phyloP scores from a whole-genome alignment of 139 green algal genomes.

The Tetradesmus obliquus region DNA sequence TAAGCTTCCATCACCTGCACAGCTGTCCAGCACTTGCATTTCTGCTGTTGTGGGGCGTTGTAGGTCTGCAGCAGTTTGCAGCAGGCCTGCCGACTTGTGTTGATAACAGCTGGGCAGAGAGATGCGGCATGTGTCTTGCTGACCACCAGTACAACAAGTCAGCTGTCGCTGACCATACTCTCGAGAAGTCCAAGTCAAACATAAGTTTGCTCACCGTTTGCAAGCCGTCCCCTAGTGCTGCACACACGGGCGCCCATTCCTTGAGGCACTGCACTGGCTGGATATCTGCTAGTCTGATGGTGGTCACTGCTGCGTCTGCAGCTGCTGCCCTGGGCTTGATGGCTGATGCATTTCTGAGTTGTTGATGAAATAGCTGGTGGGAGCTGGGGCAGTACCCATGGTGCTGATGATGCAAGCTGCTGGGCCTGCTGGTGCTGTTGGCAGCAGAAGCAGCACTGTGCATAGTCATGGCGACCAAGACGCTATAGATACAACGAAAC shows the following conservation, averaged over 20 bases:
- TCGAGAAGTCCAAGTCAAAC: too few relatives aligned
- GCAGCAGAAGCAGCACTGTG: background rate
- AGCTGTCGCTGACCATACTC: too few relatives aligned
- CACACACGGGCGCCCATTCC: constrained; percentile 42
- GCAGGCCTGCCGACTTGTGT: background rate
- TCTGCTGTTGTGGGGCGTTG: too few relatives aligned
- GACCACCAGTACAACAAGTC: too few relatives aligned
- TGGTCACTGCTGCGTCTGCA: constrained; percentile 10
- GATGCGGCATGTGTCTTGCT: too few relatives aligned
- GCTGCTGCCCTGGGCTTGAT: background rate
- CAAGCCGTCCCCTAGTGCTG: constrained; percentile 40
- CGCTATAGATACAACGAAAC: too few relatives aligned
- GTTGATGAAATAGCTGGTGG: background rate
- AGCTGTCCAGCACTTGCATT: too few relatives aligned
- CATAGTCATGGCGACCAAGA: background rate
- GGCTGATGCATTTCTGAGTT: background rate
- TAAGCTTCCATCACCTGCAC: background rate
- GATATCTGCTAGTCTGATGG: constrained; percentile 26
- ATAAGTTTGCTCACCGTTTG: constrained; percentile 34
- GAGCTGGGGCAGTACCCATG: background rate
- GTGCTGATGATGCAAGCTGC: background rate
- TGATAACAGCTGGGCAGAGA: too few relatives aligned
- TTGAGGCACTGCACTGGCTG: constrained; percentile 45
- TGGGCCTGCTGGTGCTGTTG: background rate
- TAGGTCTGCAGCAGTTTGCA: background rate